Base-by-base conservation (phyloP, 2,329 filamentous ascomycete genomes). In the Ascochyta viciae-villosae region DNA sequence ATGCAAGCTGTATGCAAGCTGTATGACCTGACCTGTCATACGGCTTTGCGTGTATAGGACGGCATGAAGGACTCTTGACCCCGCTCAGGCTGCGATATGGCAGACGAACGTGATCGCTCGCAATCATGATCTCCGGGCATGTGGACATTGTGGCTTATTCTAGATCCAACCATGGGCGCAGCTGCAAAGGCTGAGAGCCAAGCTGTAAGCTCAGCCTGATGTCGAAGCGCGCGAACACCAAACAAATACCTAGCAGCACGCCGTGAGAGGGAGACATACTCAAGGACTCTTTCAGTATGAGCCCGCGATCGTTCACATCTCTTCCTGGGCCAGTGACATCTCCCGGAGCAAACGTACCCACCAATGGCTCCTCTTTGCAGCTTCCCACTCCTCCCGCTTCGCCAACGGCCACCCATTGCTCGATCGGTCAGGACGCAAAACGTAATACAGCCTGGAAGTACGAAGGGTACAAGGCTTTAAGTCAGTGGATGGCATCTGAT, bases 401-500 rank as follows among this genome's bases (percentile, higher is more conserved):
- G 44, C 38, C 46, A 24, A n/a, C 23, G 4, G 5, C 5, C 13
- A 13, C 13, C 37, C 3, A 16, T 16, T 9, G 12, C 44, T 16
- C 26, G 4, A 5, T 24, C 2, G 33, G 49, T 10, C 19, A 26
- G n/a, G 31, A 31, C 5, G 15, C 27, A 10, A 24, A 43, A 15
- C 19, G 26, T n/a, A 22, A 27, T 15, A 8, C 3, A 22, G 45
- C 62, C 3, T 67, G 57, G 49, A 48, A 80, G 61, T 59, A 58
- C 34, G 45, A 62, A 12, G 71, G 71, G 1, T 73, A 74, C 47
- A 51, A 60, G 34, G 60, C 44, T 0, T 68, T 71, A 37, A 67
- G 61, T 26, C 55, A 46, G 34, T 73, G 62, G 65, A 65, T 72
- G 60, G 67, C 71, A 9, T 69, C 68, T 1, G 68, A 72, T 33